Conservation (phyloP, 441 rosid genomes). For the Isatis lusitanica region DNA sequence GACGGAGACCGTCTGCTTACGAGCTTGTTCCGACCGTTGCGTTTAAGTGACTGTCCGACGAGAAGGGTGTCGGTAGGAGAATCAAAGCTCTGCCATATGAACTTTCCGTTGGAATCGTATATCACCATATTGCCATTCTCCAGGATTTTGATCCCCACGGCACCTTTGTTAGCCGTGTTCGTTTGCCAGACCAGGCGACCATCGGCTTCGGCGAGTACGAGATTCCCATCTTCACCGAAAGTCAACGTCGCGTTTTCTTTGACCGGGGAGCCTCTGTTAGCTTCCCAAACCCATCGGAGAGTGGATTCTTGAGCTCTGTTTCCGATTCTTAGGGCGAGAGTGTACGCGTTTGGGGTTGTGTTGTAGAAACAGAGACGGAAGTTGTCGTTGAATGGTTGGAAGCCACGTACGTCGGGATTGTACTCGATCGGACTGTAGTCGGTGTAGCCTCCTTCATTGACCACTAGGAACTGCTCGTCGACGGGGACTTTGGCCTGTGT, state of each 20-base stretch:
- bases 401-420: constrained; percentile 44
- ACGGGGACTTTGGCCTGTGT: constrained; percentile 49
- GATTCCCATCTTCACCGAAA: constrained; percentile 57
- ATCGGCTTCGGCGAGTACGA: constrained; percentile 57
- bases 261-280: constrained; percentile 60
- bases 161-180: constrained; percentile 65
- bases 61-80: constrained; percentile 73
- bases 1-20: constrained; percentile 48
- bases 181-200: constrained; percentile 70
- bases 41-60: constrained; percentile 56
- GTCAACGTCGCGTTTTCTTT: constrained; percentile 57
- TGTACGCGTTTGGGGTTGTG: constrained; percentile 71
- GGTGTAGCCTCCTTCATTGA: constrained; percentile 56
- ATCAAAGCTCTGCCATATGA: constrained; percentile 76
- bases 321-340: constrained; percentile 63
- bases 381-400: constrained; percentile 34
- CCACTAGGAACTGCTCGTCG: constrained; percentile 41
- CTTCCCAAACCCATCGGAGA: constrained; percentile 69
- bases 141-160: constrained; percentile 50
- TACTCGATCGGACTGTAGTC: constrained; percentile 46
- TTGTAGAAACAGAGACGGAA: constrained; percentile 75
- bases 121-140: constrained; percentile 72
- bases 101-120: constrained; percentile 47
- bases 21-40: constrained; percentile 43
- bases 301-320: constrained; percentile 43